Percentiles rank a stretch among this genome's conserved stretches.
Conservation (phyloP, 2,329 filamentous ascomycete species). For the Paecilomyces dactylethromorphus region DNA sequence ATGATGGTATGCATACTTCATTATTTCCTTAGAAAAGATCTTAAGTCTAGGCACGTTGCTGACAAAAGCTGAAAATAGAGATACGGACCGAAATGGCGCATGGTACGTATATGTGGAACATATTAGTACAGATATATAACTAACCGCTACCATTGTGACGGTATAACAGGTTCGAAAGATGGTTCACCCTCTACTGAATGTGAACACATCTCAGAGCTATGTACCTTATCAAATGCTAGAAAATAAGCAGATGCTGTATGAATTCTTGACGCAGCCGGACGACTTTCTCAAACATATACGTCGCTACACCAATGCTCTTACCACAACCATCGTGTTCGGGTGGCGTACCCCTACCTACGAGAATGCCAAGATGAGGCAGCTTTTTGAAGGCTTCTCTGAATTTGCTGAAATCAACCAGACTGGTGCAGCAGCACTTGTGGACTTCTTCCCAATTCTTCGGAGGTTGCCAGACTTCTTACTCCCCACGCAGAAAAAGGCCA, state of each 20-base stretch:
- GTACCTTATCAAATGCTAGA: slow-evolving; percentile 52
- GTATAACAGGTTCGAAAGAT: slow-evolving; percentile 21
- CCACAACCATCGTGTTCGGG: slow-evolving; percentile 46
- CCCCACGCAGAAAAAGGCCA: slow-evolving; percentile 33
- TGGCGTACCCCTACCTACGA: slow-evolving; percentile 37
- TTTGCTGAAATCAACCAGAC: slow-evolving; percentile 38
- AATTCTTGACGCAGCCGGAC: slow-evolving; percentile 41
- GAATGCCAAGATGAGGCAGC: slow-evolving; percentile 36
- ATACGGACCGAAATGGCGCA: slow-evolving; percentile 22
- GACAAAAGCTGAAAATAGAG: slow-evolving; percentile 6
- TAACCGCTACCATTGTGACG: no score
- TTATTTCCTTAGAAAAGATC: background rate
- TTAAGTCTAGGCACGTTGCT: background rate
- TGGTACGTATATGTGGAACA: no score
- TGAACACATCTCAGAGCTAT: slow-evolving; percentile 42
- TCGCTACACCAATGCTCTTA: slow-evolving; percentile 44
- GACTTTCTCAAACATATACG: slow-evolving; percentile 40
- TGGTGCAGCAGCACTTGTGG: slow-evolving; percentile 38
- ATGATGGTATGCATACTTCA: slow-evolving; percentile 19
- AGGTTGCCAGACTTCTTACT: slow-evolving; percentile 36
- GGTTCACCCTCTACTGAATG: slow-evolving; percentile 43
- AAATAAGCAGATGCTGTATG: slow-evolving; percentile 46
- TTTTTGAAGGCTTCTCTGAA: slow-evolving; percentile 38
- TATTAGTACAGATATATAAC: no score
- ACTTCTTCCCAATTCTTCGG: slow-evolving; percentile 42